Evolutionary conservation across 2,329 filamentous ascomycete species (phyloP).

Genomic region (Calonectria pteridis): DNA sequence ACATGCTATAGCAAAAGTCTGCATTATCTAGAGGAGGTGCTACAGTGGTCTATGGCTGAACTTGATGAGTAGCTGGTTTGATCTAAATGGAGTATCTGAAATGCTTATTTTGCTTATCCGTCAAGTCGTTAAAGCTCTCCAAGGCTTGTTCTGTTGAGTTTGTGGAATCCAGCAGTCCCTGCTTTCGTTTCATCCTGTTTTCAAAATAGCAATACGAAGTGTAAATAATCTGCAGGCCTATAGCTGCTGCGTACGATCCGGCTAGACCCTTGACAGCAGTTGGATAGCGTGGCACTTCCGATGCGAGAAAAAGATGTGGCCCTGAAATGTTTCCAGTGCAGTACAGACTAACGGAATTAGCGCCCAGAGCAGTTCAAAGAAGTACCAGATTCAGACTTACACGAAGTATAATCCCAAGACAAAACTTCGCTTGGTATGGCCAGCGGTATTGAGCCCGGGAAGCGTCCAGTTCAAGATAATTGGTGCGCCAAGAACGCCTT

Average conservation of each 20-base stretch:
- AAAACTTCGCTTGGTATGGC: background rate
- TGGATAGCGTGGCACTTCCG: background rate
- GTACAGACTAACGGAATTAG: background rate
- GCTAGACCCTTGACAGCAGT: background rate
- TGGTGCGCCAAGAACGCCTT: background rate
- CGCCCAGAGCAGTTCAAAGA: background rate
- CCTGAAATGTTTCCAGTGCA: background rate
- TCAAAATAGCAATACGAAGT: background rate
- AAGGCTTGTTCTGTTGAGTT: background rate
- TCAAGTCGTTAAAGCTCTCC: background rate
- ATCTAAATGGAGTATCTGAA: conserved; percentile 9
- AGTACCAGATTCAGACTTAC: background rate
- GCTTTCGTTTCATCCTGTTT: background rate
- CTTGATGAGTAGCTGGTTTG: too few species aligned
- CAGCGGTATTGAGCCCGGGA: background rate
- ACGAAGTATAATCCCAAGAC: background rate
- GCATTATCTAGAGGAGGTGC: too few species aligned
- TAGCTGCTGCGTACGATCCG: background rate
- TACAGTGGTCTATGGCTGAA: too few species aligned
- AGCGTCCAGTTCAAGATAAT: background rate
- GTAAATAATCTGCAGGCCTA: background rate
- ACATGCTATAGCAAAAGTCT: too few species aligned
- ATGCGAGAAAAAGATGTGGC: background rate
- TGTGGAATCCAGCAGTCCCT: background rate
- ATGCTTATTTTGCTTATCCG: background rate